Evolutionary conservation across 2,329 filamentous ascomycete species (phyloP), one percentile per base, ranked within the genome.

Genomic region (Amylocarpus encephaloides): DNA sequence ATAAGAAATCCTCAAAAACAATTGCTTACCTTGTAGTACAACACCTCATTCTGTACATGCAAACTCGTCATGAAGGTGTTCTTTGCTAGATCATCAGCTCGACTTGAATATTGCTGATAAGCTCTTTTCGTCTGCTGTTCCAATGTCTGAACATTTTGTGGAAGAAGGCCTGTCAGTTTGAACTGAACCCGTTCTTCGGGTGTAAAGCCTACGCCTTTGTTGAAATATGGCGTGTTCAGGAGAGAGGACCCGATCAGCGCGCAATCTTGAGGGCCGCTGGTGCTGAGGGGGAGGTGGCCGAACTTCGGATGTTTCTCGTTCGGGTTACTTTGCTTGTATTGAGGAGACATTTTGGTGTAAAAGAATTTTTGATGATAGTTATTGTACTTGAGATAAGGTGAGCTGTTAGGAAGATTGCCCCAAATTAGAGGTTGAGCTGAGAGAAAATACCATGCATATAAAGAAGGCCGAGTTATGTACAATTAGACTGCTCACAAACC

Each of bases 41-140:
- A 68, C 1, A 94, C 86, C 54, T 86, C 79, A 67, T 93, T 95
- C 67, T 95, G 90, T 60, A 88, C 82, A 62, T 88, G 90, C 71
- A 95, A 73, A 44, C 85, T 89, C 0, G 86, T 87, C 74, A 95
- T 77, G 64, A 95, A 95, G 0, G 88, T 91, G 61, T 95, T 95
- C 71, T 93, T 94, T 35, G 84, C 83, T 34, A 95, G 69, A 55
- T 85, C 78, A 64, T 84, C 78, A 0, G 69, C 64, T 2, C 78
- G 74, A 2, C 73, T 78, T 16, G 69, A 71, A 68, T 91, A 95
- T 65, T 95, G 90, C 58, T 88, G 70, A 65, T 94, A 94, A 1
- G 90, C 89, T 19, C 90, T 79, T 50, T 80, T 70, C 44, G 80
- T 80, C 64, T 95, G 90, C 62, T 88, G 80, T 4, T 91, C 84